Conservation (phyloP, 768 basidiomycete species). For the Cystofilobasidium bisporidii region DNA sequence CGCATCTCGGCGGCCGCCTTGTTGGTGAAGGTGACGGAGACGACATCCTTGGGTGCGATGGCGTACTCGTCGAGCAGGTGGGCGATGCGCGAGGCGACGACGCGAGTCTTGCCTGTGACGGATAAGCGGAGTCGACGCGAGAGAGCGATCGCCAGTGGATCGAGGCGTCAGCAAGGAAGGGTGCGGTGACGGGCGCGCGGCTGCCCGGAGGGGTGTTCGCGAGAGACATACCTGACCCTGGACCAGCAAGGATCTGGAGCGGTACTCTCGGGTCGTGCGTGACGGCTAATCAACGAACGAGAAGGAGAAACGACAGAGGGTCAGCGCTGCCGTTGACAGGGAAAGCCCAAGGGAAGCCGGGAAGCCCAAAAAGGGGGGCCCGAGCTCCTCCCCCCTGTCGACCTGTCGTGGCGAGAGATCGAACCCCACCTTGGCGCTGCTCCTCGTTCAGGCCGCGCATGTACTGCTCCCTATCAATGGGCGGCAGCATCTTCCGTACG, state of each 20-base stretch:
- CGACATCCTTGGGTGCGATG: slow-evolving; percentile 53
- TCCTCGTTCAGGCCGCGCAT: not conserved
- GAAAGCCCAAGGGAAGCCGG: too few relatives aligned
- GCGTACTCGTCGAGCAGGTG: slow-evolving; percentile 52
- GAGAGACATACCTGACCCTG: slow-evolving; percentile 50
- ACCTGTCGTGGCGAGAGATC: too few relatives aligned
- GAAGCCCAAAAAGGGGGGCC: too few relatives aligned
- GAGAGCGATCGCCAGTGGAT: too few relatives aligned
- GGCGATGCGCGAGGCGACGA: slow-evolving; percentile 60
- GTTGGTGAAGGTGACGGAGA: slow-evolving; percentile 80
- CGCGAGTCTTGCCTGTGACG: slow-evolving; percentile 42
- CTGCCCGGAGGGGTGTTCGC: not conserved
- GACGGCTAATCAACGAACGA: not conserved
- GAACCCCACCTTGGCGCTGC: not conserved
- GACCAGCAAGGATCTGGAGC: slow-evolving; percentile 72
- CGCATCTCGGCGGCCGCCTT: slow-evolving; percentile 84
- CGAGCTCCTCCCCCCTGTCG: too few relatives aligned
- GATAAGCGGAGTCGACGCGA: too few relatives aligned
- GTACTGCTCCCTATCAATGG: not conserved
- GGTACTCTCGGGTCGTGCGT: slow-evolving; percentile 38
- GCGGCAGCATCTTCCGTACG: not conserved
- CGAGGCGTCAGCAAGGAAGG: too few relatives aligned
- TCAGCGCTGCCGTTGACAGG: too few relatives aligned
- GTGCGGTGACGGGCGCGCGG: not conserved
- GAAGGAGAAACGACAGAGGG: too few relatives aligned